These are phyloP conservation scores for Erodium trifolium DNA, from an alignment of 441 rosid species.

Conservation along the genomic window DNA sequence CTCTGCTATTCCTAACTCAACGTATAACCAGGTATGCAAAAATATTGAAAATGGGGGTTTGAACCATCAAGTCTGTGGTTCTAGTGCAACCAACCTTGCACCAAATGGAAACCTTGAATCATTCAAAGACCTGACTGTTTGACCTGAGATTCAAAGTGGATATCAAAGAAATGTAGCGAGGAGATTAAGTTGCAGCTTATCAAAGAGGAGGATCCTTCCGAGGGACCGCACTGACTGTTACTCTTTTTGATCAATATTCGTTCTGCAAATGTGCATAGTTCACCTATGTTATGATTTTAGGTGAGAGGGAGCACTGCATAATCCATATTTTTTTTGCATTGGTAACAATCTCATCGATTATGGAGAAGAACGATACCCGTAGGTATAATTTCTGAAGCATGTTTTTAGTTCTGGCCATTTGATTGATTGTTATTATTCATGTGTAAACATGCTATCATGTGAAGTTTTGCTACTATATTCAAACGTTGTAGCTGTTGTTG, in stretches of 20 bases:
- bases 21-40: constrained; percentile 33
- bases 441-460: no score
- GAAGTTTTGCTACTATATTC: no score
- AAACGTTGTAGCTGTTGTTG: no score
- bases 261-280: constrained; percentile 35
- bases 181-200: not conserved
- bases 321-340: no score
- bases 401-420: no score
- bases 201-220: not conserved
- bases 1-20: constrained; percentile 48
- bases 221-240: not conserved
- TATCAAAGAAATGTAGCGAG: not conserved
- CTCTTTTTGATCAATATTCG: not conserved
- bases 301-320: no score
- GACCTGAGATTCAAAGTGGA: constrained; percentile 15
- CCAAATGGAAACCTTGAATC: constrained; percentile 72
- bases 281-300: constrained; percentile 29
- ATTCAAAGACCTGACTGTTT: constrained; percentile 59
- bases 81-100: constrained; percentile 13
- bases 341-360: no score
- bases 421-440: no score
- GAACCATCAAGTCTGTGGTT: constrained; percentile 32
- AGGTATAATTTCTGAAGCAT: no score
- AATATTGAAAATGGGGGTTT: constrained; percentile 50
- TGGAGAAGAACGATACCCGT: no score